Conservation (phyloP, 2,329 filamentous ascomycete genomes). For the Leptographium wingfieldii region DNA sequence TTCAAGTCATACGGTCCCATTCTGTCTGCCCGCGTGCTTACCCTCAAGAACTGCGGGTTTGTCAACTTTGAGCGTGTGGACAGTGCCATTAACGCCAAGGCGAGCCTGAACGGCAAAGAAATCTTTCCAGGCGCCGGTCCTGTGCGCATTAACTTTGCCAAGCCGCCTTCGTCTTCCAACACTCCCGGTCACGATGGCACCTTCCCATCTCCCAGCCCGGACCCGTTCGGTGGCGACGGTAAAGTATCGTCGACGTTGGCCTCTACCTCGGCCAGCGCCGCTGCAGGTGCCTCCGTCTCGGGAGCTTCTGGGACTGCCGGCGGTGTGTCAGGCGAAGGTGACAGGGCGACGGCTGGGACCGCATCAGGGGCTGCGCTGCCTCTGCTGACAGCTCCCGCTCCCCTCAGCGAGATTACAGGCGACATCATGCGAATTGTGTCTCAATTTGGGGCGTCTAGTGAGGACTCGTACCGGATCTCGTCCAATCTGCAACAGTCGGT, state of each 20-base stretch:
- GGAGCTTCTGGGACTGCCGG: slow-evolving; percentile 16
- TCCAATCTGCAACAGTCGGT: slow-evolving; percentile 66
- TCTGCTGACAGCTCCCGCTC: slow-evolving; percentile 52
- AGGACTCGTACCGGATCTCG: slow-evolving; percentile 62
- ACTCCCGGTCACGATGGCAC: slow-evolving; percentile 80
- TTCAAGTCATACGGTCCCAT: slow-evolving; percentile 91
- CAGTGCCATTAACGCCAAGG: slow-evolving; percentile 80
- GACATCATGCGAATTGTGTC: slow-evolving; percentile 79
- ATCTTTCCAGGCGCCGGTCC: slow-evolving; percentile 95
- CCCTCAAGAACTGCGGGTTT: slow-evolving; percentile 98
- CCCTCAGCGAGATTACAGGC: slow-evolving; percentile 62
- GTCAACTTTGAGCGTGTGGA: slow-evolving; percentile 93
- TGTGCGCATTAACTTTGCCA: slow-evolving; percentile 92
- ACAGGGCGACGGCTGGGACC: slow-evolving; percentile 9
- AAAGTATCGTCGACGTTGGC: slow-evolving; percentile 13
- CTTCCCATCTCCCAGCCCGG: slow-evolving; percentile 85
- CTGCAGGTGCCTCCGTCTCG: slow-evolving; percentile 8
- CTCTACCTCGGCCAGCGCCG: neutral
- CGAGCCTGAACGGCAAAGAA: slow-evolving; percentile 85
- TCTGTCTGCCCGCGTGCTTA: slow-evolving; percentile 81
- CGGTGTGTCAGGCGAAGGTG: slow-evolving; percentile 14
- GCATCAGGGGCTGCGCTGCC: slow-evolving; percentile 22
- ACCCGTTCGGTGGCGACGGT: slow-evolving; percentile 52
- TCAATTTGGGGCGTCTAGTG: slow-evolving; percentile 74
- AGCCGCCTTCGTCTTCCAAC: slow-evolving; percentile 79